Base-by-base conservation (phyloP, 495 filamentous ascomycete genomes). In the Penicillium herquei region DNA sequence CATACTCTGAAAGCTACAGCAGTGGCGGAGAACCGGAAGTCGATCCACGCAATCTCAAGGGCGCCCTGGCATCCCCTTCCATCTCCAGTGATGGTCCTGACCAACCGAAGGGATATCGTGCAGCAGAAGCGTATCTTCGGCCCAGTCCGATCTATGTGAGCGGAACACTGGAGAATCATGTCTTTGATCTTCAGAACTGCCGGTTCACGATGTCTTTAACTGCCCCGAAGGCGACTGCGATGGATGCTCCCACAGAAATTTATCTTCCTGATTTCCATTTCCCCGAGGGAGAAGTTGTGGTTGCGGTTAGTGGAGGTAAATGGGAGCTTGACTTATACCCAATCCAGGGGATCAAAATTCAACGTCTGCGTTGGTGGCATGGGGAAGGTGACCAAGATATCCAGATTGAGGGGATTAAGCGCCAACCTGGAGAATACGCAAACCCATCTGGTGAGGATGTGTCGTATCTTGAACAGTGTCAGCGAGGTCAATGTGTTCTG, bases 211-310 rank as follows among this genome's bases (percentile, higher is more conserved):
- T 95, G 59, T 78, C 80, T 10, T 62, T 94, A 21, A 70, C 81
- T 7, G 85, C 84, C 7, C 66, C 76, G 13, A 68, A 71, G 12
- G 63, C 78, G 1, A 78, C 80, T 5, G 63, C 72, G 0, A 75
- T 87, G 39, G 83, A 86, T 1, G 67, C 73, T 9, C 90, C 92
- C 2, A 98, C 93, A 0, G 85, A 90, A 53, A 83, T 97, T 10
- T 96, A 90, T 64, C 75, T 98, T 1, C 94, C 94, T 0, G 90
- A 92, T 26, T 96, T 92, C 67, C 94, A 98, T 73, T 98, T 97
- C 67, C 93, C 95, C 6, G 83, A 84, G 34, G 79, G 81, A 7
- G 73, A 79, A 7, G 87, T 85, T 31, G 72, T 71, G 3, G 83
- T 98, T 6, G 81, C 86, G 26, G 86, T 91, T 44, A 91, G 84